Evolutionary conservation across 2,329 filamentous ascomycete species (phyloP), one percentile per base, ranked within the genome.

Genomic region (Fusarium kyushuense): DNA sequence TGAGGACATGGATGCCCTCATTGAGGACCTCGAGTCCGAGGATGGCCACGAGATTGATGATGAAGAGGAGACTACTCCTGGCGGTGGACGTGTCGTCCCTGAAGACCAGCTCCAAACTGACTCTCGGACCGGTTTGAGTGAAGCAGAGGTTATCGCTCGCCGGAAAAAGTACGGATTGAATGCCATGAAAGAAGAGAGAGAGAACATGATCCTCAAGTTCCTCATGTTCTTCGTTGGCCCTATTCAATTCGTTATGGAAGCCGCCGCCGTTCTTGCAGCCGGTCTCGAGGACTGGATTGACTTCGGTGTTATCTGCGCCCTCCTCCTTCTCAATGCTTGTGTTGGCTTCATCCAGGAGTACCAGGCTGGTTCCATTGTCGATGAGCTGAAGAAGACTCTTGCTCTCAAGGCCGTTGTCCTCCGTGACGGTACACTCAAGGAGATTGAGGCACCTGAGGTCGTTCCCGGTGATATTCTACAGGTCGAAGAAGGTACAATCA

Each of bases 311-410:
- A 97, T 97, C 72, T 93, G 91, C 79, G 93, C 83, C 76, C 85
- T 96, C 51, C 86, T 97, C 12, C 79, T 96, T 70, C 90, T 97
- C 69, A 97, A 97, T 83, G 93, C 93, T 41, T 83, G 82, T 69
- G 93, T 97, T 68, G 93, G 93, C 82, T 97, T 96, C 81, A 84
- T 94, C 63, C 93, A 97, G 79, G 93, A 97, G 82, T 96, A 87
- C 81, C 92, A 96, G 5, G 57, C 43, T 1, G 93, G 92, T 77
- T 94, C 91, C 57, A 96, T 96, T 69, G 93, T 97, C 81, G 92
- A 95, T 48, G 92, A 96, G 78, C 82, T 97, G 76, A 96, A 96
- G 85, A 94, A 96, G 84, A 95, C 92, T 55, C 87, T 96, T 38
- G 93, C 93, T 58, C 87, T 96, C 49, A 96, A 94, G 86, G 93